Conservation (phyloP, 305 asterid species). For the Fraxinus ornus region DNA sequence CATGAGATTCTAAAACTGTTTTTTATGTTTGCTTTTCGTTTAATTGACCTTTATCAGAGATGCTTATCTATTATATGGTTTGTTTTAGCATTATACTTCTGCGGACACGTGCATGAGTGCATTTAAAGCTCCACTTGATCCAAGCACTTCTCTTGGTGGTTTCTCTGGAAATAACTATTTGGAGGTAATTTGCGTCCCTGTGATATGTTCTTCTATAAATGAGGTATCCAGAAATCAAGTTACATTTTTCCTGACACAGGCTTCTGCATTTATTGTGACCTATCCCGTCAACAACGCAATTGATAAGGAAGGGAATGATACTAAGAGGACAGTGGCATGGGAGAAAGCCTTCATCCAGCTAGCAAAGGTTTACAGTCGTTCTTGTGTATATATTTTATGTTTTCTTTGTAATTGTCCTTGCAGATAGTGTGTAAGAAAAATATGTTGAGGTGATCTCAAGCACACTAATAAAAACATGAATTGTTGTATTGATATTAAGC, state of each 20-base stretch:
- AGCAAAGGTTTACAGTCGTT: conserved; percentile 56
- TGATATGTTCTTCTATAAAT: conserved; percentile 2
- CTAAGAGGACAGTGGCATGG: conserved; percentile 88
- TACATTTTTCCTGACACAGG: conserved; percentile 40
- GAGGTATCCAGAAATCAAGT: conserved; percentile 11
- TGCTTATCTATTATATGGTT: conserved; percentile 27
- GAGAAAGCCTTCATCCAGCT: conserved; percentile 94
- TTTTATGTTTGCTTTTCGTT: background rate
- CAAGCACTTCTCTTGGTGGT: conserved; percentile 98
- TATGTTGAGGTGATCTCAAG: background rate
- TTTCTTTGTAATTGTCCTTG: background rate
- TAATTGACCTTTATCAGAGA: conserved; percentile 9
- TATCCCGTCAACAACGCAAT: conserved; percentile 92
- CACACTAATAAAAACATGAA: background rate
- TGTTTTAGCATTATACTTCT: conserved; percentile 77
- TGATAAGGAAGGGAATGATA: conserved; percentile 70
- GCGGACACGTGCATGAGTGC: conserved; percentile 86
- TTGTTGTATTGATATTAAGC: background rate
- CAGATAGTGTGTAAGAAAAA: background rate
- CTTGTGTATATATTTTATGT: background rate
- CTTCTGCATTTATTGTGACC: conserved; percentile 91
- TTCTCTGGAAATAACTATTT: conserved; percentile 82
- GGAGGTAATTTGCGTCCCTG: conserved; percentile 49
- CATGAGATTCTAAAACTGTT: background rate
- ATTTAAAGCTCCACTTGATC: conserved; percentile 95